A percentile compares a stretch with the other conserved stretches of the same genome.
These are phyloP conservation scores for Sisymbrium irio DNA, from an alignment of 345 rosid genomes.

Conservation along the genomic window DNA sequence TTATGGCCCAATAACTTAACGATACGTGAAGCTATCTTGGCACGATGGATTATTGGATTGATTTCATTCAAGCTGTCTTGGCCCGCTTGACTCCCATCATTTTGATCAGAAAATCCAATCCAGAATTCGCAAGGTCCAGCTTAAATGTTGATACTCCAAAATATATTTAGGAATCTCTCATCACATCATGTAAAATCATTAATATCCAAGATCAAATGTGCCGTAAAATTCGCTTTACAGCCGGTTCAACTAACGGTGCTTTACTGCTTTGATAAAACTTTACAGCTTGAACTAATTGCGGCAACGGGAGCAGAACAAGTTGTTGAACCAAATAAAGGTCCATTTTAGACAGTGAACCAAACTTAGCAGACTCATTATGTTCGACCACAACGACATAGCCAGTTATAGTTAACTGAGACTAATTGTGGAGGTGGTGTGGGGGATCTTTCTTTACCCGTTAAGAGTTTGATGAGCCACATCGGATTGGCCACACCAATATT, in stretches of 20 bases:
- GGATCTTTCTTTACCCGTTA: background rate
- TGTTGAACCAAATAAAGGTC: background rate
- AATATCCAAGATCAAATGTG: background rate
- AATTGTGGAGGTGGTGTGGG: background rate
- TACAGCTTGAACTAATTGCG: background rate
- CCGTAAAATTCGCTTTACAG: background rate
- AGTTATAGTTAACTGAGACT: background rate
- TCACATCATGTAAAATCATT: background rate
- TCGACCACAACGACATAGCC: constrained; percentile 6
- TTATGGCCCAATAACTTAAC: constrained; percentile 1
- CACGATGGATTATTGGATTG: no score
- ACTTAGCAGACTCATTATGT: constrained; percentile 10
- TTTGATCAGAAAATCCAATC: background rate
- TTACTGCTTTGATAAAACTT: background rate
- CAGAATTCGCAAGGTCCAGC: background rate
- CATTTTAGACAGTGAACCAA: constrained; percentile 22
- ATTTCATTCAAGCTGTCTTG: background rate
- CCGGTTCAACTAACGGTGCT: background rate
- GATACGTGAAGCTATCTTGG: background rate
- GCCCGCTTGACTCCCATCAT: background rate
- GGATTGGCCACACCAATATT: no score
- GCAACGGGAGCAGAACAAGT: background rate
- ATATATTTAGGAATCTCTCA: background rate
- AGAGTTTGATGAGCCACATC: background rate
- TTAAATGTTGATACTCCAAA: background rate